Percentiles rank a stretch among this genome's conserved stretches.
Evolutionary conservation across 2,329 filamentous ascomycete species (phyloP).

Genomic region (Ceratocystis smalleyi): DNA sequence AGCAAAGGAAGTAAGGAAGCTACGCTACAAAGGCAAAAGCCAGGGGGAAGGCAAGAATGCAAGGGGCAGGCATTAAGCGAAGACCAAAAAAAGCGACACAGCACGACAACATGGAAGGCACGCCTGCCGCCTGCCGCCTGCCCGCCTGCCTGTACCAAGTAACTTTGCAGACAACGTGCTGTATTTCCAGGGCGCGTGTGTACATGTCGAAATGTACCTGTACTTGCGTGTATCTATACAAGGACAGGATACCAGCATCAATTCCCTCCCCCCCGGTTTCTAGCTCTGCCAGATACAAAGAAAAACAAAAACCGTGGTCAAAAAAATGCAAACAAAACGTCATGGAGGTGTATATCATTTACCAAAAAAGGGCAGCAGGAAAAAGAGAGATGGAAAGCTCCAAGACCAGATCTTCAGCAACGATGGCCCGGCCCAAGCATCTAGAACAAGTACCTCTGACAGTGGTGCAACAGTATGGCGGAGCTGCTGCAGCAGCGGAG

Average conservation of each 20-base stretch:
- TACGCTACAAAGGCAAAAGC: background rate
- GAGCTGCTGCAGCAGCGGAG: background rate
- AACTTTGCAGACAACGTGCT: no score
- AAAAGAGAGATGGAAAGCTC: background rate
- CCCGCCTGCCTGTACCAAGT: no score
- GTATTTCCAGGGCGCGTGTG: background rate
- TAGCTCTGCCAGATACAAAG: background rate
- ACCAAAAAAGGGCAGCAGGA: background rate
- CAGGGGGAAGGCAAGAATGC: background rate
- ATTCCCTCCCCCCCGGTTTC: background rate
- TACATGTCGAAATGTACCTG: background rate
- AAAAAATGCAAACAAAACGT: background rate
- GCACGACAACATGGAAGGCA: background rate
- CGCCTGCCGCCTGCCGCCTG: background rate
- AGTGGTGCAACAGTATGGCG: background rate
- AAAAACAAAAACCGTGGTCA: background rate
- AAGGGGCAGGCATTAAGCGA: constrained; percentile 4
- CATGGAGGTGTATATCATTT: background rate
- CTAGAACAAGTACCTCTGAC: background rate
- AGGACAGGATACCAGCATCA: background rate
- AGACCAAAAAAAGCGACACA: constrained; percentile 3
- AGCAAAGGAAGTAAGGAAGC: background rate
- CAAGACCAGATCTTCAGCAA: background rate
- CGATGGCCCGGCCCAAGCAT: no score
- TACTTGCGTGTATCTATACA: background rate